Conservation (phyloP, 768 basidiomycete genomes). For the Tephrocybe sp. region DNA sequence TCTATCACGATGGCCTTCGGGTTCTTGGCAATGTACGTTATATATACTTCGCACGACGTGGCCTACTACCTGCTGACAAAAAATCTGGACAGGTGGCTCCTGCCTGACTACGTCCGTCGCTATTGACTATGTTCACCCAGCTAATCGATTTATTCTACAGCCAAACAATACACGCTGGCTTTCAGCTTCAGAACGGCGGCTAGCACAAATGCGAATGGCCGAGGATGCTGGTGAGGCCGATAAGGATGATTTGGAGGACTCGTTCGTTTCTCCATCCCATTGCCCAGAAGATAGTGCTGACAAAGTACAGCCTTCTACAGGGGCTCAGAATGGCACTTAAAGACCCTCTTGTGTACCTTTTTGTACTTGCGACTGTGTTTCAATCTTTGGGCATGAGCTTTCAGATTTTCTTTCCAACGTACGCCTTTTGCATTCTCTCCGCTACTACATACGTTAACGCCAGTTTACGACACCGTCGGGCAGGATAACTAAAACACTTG, state of each 20-base stretch:
- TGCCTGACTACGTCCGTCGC: constrained; percentile 58
- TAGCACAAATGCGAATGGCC: constrained; percentile 62
- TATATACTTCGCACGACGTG: not conserved
- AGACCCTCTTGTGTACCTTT: constrained; percentile 53
- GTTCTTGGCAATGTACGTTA: constrained; percentile 46
- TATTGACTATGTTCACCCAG: not conserved
- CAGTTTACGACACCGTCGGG: not conserved
- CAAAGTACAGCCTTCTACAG: constrained; percentile 33
- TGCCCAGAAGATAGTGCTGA: not conserved
- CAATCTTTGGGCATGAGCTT: constrained; percentile 56
- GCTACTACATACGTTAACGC: not conserved
- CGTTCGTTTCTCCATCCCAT: constrained; percentile 35
- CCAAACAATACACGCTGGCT: constrained; percentile 65
- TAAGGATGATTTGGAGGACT: constrained; percentile 48
- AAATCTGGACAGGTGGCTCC: constrained; percentile 39
- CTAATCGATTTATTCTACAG: constrained; percentile 24
- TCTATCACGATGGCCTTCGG: constrained; percentile 61
- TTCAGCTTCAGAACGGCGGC: constrained; percentile 40
- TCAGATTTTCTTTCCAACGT: constrained; percentile 57
- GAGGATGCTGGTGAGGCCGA: constrained; percentile 71
- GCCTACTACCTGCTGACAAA: not conserved
- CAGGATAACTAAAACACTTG: constrained; percentile 57
- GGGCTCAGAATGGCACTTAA: constrained; percentile 54
- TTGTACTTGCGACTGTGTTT: constrained; percentile 46
- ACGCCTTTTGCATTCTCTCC: constrained; percentile 4